A percentile compares a stretch with the other conserved stretches of the same genome.
phyloP scores from a whole-genome alignment of 345 rosid genomes.

The Hevea brasiliensis region DNA sequence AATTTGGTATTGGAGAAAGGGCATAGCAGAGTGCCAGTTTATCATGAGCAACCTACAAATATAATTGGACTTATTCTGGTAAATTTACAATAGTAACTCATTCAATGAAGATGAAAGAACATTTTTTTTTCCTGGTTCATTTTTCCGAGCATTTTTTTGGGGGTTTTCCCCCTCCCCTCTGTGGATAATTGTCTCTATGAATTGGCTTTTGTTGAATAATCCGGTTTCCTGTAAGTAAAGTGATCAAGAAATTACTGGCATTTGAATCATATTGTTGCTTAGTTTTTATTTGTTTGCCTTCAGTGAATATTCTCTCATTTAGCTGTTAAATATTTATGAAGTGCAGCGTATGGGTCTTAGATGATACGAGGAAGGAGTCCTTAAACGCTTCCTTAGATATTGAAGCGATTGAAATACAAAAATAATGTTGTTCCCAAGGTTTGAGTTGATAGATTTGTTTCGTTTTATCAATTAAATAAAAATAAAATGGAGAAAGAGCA shows the following conservation, averaged over 20 bases:
- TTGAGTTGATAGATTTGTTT: too few species aligned
- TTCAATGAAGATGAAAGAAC: constrained; percentile 1
- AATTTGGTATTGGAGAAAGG: constrained; percentile 86
- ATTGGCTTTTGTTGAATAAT: constrained; percentile 9
- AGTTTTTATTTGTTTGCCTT: too few species aligned
- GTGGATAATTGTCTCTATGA: background rate
- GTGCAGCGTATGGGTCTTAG: too few species aligned
- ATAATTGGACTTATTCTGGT: constrained; percentile 93
- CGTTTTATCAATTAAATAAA: too few species aligned
- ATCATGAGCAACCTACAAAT: constrained; percentile 83
- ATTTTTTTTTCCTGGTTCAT: background rate
- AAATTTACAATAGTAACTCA: background rate
- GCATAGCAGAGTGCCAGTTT: constrained; percentile 97
- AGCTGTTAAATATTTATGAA: too few species aligned
- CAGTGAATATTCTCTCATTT: too few species aligned
- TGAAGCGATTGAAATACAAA: too few species aligned
- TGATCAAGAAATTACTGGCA: too few species aligned
- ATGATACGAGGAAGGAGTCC: too few species aligned
- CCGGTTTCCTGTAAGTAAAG: background rate
- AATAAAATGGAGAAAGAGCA: too few species aligned
- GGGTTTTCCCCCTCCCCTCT: background rate
- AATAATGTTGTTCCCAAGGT: too few species aligned
- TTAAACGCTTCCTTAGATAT: too few species aligned
- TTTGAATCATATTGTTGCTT: background rate
- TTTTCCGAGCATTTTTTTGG: background rate